Conservation (phyloP, 768 basidiomycete species). For the Pisolithus orientalis region DNA sequence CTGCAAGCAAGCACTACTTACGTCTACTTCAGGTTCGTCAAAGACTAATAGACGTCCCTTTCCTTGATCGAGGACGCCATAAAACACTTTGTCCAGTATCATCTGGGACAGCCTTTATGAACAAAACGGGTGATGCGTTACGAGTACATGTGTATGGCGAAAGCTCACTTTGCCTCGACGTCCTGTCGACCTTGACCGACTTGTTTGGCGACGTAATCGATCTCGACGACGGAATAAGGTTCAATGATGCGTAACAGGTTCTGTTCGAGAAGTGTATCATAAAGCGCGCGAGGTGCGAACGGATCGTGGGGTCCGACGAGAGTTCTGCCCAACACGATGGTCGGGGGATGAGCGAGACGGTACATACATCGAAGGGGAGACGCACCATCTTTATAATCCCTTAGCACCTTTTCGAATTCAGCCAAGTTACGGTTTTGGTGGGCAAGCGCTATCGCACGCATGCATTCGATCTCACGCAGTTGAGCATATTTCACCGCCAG, state of each 20-base stretch:
- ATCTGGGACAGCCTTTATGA: constrained; percentile 81
- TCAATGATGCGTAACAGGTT: constrained; percentile 94
- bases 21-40: no score
- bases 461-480: constrained; percentile 85
- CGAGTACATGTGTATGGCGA: constrained; percentile 5
- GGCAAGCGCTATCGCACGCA: constrained; percentile 93
- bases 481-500: constrained; percentile 76
- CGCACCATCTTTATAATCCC: constrained; percentile 78
- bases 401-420: constrained; percentile 82
- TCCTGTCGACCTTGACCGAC: constrained; percentile 85
- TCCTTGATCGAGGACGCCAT: constrained; percentile 89
- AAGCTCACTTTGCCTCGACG: constrained; percentile 82
- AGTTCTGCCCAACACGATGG: constrained; percentile 53
- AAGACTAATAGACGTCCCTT: no score
- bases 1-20: no score
- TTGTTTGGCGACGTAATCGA: constrained; percentile 78
- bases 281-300: constrained; percentile 91
- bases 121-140: neutral
- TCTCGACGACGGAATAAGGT: constrained; percentile 89
- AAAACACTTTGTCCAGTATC: constrained; percentile 93
- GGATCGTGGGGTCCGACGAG: constrained; percentile 91
- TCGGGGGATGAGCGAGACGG: constrained; percentile 29
- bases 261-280: constrained; percentile 94
- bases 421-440: constrained; percentile 86
- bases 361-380: constrained; percentile 28